phyloP scores from a whole-genome alignment of 208 protist species.

The Acanthamoeba lenticulata region DNA sequence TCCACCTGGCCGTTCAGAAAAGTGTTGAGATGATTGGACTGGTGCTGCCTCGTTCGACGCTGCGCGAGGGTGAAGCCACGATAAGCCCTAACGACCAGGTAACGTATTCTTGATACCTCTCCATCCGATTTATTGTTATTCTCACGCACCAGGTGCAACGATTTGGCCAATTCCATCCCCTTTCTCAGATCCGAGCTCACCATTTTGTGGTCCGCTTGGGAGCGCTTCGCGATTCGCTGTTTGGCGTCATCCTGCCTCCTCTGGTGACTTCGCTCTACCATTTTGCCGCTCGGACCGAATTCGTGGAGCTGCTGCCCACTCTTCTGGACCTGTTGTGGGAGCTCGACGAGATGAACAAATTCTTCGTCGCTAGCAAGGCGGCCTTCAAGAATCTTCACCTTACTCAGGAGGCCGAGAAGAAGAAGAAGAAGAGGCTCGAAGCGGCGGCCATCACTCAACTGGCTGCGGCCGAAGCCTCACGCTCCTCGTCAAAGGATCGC shows the following conservation, averaged over 20 bases:
- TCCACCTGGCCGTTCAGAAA: background rate
- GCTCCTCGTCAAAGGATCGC: background rate
- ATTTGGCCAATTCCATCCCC: background rate
- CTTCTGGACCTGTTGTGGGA: constrained; percentile 3
- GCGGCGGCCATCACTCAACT: background rate
- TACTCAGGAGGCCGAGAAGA: background rate
- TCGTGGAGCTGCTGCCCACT: constrained; percentile 6
- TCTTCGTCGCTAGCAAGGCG: constrained; percentile 27
- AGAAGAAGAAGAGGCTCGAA: background rate
- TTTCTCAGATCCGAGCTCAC: background rate
- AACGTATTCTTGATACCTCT: background rate
- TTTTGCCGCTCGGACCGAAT: background rate
- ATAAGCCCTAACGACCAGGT: background rate
- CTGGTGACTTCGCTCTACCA: constrained; percentile 2
- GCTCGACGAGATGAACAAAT: constrained; percentile 59
- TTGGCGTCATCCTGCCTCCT: background rate
- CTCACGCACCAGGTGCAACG: background rate
- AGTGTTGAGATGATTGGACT: background rate
- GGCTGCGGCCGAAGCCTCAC: background rate
- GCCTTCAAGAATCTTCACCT: constrained; percentile 1
- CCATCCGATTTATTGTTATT: background rate
- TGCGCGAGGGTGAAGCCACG: background rate
- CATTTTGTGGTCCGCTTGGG: background rate
- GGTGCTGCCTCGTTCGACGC: background rate
- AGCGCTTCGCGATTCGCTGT: background rate